phyloP scores from a whole-genome alignment of 495 filamentous ascomycete genomes.

The Penicillium subrubescens region DNA sequence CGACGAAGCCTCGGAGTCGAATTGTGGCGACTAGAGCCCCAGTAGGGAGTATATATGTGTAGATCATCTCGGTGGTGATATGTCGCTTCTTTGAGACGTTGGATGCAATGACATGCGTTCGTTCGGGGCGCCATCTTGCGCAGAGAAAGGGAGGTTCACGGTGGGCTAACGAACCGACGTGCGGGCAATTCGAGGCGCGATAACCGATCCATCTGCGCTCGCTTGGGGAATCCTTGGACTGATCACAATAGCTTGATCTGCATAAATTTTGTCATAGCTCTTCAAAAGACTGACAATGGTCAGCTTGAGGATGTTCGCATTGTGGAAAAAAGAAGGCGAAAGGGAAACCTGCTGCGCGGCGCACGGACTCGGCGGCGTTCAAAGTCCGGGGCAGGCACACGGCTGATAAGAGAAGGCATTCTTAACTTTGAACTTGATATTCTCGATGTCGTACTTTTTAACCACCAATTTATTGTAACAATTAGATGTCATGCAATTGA shows the following conservation, averaged over 20 bases:
- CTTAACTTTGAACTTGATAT: neutral
- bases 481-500: neutral
- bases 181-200: neutral
- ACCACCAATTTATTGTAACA: neutral
- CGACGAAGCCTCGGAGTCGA: constrained; percentile 1
- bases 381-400: neutral
- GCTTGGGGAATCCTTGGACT: no score
- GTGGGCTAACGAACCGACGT: neutral
- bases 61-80: neutral
- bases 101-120: constrained; percentile 8
- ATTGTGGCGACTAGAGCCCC: neutral
- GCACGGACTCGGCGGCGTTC: constrained; percentile 1
- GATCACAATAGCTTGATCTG: no score
- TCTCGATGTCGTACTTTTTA: neutral
- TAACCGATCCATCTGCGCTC: constrained; percentile 5
- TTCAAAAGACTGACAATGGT: neutral
- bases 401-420: neutral
- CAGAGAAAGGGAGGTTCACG: neutral
- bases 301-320: neutral
- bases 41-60: neutral
- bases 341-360: constrained; percentile 5
- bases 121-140: constrained; percentile 17
- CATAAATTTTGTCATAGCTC: neutral
- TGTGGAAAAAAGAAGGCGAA: neutral
- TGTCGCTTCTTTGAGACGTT: constrained; percentile 4